Evolutionary conservation across 768 basidiomycete genomes (phyloP).

Genomic region (Calocera cornea): DNA sequence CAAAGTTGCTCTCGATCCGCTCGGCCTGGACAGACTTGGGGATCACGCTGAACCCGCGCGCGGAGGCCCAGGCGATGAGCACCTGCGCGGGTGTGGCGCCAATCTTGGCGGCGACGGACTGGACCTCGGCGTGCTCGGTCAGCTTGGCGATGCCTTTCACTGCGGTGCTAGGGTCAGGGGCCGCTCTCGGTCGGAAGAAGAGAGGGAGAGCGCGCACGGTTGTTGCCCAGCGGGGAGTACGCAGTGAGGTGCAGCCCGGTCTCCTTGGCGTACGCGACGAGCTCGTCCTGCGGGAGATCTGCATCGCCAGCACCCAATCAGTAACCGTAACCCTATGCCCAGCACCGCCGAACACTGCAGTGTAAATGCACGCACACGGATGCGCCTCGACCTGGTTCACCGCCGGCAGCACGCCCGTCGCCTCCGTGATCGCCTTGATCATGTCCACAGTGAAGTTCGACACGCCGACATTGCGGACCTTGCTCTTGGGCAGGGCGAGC

Average conservation of each 20-base stretch:
- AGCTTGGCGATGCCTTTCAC: constrained; percentile 44
- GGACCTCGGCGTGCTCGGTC: constrained; percentile 50
- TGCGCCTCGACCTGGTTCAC: constrained; percentile 78
- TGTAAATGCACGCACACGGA: constrained; percentile 42
- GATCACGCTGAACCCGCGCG: constrained; percentile 68
- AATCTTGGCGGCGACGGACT: constrained; percentile 48
- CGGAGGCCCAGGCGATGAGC: constrained; percentile 63
- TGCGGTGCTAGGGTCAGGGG: neutral
- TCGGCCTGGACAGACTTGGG: constrained; percentile 57
- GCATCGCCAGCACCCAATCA: neutral
- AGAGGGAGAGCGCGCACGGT: constrained; percentile 33
- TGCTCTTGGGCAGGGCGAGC: constrained; percentile 50
- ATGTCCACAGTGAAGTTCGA: constrained; percentile 64
- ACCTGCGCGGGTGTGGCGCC: constrained; percentile 65
- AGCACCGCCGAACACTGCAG: too few relatives aligned
- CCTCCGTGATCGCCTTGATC: constrained; percentile 50
- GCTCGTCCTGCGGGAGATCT: constrained; percentile 23
- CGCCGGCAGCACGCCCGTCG: constrained; percentile 59
- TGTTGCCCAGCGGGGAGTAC: constrained; percentile 69
- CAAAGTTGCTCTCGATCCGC: constrained; percentile 63
- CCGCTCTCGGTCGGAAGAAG: neutral
- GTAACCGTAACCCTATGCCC: too few relatives aligned
- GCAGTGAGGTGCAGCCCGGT: constrained; percentile 60
- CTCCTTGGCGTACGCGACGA: constrained; percentile 52
- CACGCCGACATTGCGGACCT: constrained; percentile 63